Percentiles rank a stretch among this genome's conserved stretches.
Conservation (phyloP, 2,329 filamentous ascomycete genomes). For the Aspergillus aculeatinus region DNA sequence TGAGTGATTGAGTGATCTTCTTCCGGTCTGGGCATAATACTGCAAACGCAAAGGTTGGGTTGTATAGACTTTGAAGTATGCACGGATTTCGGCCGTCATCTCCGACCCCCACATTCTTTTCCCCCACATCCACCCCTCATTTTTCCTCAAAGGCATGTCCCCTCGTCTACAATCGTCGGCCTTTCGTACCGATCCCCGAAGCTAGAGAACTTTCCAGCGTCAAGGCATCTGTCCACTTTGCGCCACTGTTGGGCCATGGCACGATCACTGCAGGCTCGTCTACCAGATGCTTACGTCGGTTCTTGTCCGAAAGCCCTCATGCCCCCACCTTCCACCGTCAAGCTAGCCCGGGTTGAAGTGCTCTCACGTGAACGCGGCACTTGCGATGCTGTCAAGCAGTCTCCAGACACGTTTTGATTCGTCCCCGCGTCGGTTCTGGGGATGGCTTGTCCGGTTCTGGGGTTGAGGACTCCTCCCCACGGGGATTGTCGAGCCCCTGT, state of each 20-base stretch:
- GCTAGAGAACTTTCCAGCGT: constrained; percentile 10
- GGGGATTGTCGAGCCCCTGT: constrained; percentile 16
- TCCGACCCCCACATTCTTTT: constrained; percentile 21
- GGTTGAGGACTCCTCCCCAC: constrained; percentile 25
- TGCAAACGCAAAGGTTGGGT: neutral
- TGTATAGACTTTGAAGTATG: constrained; percentile 16
- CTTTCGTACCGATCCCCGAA: constrained; percentile 24
- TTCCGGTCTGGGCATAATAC: neutral
- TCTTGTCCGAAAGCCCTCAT: constrained; percentile 17
- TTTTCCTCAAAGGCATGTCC: neutral
- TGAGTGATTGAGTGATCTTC: constrained; percentile 9
- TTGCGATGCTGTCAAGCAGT: neutral
- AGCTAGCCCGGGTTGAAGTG: neutral
- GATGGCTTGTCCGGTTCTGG: constrained; percentile 17
- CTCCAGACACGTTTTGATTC: neutral
- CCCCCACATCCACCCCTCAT: neutral
- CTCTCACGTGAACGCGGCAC: neutral
- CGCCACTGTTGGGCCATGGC: constrained; percentile 1
- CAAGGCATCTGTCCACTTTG: constrained; percentile 1
- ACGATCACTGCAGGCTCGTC: neutral
- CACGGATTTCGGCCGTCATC: constrained; percentile 32
- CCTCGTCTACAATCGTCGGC: constrained; percentile 7
- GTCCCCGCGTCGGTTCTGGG: constrained; percentile 14
- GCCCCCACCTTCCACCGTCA: neutral
- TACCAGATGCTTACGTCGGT: constrained; percentile 22